Base-by-base conservation (phyloP, 108 stramenopile genomes). In the Skeletonema potamos region DNA sequence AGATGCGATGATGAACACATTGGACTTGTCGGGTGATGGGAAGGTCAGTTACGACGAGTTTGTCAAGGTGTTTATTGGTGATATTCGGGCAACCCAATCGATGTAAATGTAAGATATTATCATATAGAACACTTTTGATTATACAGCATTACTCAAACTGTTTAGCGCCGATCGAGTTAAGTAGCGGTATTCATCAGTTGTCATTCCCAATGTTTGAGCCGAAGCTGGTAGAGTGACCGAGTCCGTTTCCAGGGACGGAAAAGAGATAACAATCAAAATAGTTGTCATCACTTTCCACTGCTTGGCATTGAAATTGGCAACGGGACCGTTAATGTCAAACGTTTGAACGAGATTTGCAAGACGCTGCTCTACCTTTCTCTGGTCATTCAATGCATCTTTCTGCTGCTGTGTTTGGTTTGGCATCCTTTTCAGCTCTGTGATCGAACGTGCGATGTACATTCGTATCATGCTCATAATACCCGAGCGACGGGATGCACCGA, bases 1-100 rank as follows among this genome's bases (percentile, higher is more conserved):
- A n/a, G 64, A 82, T 9, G 72, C 66, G 10, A 74, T 94, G 65
- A 66, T 94, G 56, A 59, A 89, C 15, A 63, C 82, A 2, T 67
- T 94, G 59, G 91, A 92, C 64, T 73, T 94, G 65, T 79, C 81
- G 20, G 54, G 70, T 3, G 70, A 75, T 54, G 93, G 93, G 0
- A 73, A 60, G 18, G 75, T 91, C 33, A 58, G 66, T 24, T 94
- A 86, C 77, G 90, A 87, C n/a, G 89, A 91, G 37, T 91, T 94
- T 64, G 77, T 75, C 30, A 82, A 76, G 44, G 70, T 90, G 3
- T 90, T 90, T 41, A 79, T 91, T 48, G 88, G 84, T 30, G 84
- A 89, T 54, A 84, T 85, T 36, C 72, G 84, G 22, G 82, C 83
- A n/a, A 76, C 84, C 7, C 84, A 85, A 43, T 86, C 88, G 1